Percentiles rank a stretch among this genome's conserved stretches.
Conservation (phyloP, 2,329 filamentous ascomycete species). For the Calonectria pauciramosa region DNA sequence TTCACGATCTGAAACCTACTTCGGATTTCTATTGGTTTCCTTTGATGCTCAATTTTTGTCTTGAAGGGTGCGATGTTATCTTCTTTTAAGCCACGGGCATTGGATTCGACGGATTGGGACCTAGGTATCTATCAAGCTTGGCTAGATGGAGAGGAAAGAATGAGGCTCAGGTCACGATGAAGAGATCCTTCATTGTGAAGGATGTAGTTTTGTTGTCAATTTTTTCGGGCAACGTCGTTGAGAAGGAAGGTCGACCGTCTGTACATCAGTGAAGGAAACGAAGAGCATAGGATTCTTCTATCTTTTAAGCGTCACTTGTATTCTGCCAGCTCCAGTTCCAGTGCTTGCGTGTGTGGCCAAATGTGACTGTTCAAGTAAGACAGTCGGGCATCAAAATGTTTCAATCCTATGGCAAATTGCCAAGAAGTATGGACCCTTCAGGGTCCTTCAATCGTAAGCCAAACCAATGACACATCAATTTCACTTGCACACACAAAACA, state of each 20-base stretch:
- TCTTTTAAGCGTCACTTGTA: not conserved
- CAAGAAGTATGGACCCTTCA: not conserved
- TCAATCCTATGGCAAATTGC: not conserved
- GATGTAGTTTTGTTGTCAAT: not conserved
- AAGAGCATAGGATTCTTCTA: not conserved
- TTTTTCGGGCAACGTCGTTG: not conserved
- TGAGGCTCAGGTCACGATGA: not conserved
- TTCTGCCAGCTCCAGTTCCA: not conserved
- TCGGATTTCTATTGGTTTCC: conserved; percentile 7
- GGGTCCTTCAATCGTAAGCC: not conserved
- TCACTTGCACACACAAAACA: not conserved
- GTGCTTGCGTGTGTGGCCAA: not conserved
- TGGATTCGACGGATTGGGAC: not conserved
- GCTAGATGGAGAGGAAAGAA: not conserved
- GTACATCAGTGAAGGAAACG: conserved; percentile 9
- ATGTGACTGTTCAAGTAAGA: not conserved
- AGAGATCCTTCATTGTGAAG: not conserved
- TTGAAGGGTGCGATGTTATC: not conserved
- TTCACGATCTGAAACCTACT: not conserved
- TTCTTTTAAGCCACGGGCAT: not conserved
- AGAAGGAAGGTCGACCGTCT: not conserved
- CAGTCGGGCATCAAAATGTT: not conserved
- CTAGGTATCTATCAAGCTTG: not conserved
- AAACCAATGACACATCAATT: not conserved
- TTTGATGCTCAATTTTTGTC: not conserved